Evolutionary conservation across 257 asterid species (phyloP).

Genomic region (Przewalskia tangutica): DNA sequence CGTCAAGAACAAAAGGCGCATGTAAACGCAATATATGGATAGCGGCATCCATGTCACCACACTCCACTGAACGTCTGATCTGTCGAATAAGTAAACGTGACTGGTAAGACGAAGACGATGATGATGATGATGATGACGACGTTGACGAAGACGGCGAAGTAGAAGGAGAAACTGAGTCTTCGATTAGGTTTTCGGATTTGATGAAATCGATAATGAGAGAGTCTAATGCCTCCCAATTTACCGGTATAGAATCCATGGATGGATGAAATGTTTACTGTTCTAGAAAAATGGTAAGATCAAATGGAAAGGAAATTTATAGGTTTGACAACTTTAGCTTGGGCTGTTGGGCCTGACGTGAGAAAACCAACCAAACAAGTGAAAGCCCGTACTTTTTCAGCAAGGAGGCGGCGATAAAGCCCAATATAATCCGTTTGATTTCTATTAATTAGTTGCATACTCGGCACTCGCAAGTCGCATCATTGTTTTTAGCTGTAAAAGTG

Average conservation of each 20-base stretch:
- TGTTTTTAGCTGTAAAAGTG: not conserved
- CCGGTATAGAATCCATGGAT: conserved; percentile 55
- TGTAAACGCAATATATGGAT: conserved; percentile 50
- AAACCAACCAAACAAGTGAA: not conserved
- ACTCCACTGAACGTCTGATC: conserved; percentile 63
- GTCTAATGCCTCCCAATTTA: conserved; percentile 95
- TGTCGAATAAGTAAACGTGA: conserved; percentile 75
- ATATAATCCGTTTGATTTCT: not conserved
- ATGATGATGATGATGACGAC: conserved; percentile 1
- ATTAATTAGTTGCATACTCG: too few species aligned
- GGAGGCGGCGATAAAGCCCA: not conserved
- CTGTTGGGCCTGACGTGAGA: not conserved
- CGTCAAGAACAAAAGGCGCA: conserved; percentile 66
- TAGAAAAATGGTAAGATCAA: not conserved
- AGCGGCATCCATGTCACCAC: conserved; percentile 79
- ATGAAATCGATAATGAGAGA: conserved; percentile 83
- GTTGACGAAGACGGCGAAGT: conserved; percentile 22
- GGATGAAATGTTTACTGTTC: not conserved
- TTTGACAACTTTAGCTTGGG: not conserved
- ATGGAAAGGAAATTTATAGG: not conserved
- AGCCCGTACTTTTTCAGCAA: not conserved
- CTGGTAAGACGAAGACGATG: conserved; percentile 53
- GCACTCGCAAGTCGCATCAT: too few species aligned
- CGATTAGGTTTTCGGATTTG: conserved; percentile 75
- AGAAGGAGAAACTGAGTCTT: conserved; percentile 36